These are phyloP conservation scores for Beta corolliflora DNA, from an alignment of 179 eudicot genomes.

Conservation along the genomic window DNA sequence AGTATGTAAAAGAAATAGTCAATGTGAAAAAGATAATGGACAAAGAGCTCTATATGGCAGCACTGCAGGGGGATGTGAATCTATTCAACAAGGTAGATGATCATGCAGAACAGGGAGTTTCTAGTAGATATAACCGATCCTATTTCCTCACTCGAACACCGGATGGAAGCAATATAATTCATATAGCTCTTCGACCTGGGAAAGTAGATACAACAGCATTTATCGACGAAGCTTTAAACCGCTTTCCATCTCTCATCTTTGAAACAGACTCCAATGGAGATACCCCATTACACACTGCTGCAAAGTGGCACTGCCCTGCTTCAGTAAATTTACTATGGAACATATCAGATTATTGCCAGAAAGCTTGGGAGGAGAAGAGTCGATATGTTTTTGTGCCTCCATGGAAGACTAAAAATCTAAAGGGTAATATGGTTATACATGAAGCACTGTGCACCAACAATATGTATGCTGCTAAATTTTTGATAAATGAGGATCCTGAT, in stretches of 20 bases:
- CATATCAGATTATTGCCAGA: not conserved
- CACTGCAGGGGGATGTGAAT: not conserved
- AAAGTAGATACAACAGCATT: not conserved
- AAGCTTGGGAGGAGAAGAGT: not conserved
- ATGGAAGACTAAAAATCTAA: not conserved
- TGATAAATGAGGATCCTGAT: not conserved
- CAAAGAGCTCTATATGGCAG: not conserved
- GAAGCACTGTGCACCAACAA: not conserved
- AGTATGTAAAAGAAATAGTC: constrained; percentile 1
- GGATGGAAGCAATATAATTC: constrained; percentile 18
- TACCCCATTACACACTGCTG: constrained; percentile 19
- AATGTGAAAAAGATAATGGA: not conserved
- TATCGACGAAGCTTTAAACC: constrained; percentile 5
- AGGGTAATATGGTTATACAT: not conserved
- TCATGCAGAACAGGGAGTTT: not conserved
- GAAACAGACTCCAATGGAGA: constrained; percentile 2
- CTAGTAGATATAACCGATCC: not conserved
- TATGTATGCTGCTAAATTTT: not conserved
- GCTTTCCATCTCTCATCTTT: constrained; percentile 9
- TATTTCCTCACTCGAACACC: constrained; percentile 9
- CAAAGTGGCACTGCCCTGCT: not conserved
- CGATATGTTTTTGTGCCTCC: not conserved
- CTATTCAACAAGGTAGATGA: not conserved
- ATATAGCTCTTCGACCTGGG: constrained; percentile 11
- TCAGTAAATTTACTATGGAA: not conserved